Percentiles rank a stretch among this genome's conserved stretches.
Conservation (phyloP, 2,329 filamentous ascomycete genomes). For the Shiraia bambusicola region DNA sequence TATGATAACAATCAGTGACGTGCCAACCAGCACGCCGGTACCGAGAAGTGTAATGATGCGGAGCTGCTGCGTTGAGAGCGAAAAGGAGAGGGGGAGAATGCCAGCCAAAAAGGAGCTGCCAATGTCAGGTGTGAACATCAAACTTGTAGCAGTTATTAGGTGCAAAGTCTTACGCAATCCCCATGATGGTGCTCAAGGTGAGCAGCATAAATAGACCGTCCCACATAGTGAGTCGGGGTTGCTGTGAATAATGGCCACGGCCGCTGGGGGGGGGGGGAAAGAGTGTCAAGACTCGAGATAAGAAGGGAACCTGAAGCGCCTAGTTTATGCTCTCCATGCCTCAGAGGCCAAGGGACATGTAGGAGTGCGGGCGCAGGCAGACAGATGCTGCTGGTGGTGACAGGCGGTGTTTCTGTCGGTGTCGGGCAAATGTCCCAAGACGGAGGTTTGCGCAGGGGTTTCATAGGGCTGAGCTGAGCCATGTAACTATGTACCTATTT, state of each 20-base stretch:
- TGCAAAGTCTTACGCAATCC: conserved; percentile 55
- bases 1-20: conserved; percentile 94
- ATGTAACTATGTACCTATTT: too few relatives aligned
- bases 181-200: conserved; percentile 66
- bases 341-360: conserved; percentile 1
- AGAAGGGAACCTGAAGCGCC: conserved; percentile 11
- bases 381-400: conserved; percentile 5
- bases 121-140: conserved; percentile 11
- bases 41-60: conserved; percentile 89
- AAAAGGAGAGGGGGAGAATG: conserved; percentile 84
- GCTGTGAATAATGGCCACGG: conserved; percentile 8
- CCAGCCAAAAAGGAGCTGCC: conserved; percentile 89
- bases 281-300: conserved; percentile 14
- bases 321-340: conserved; percentile 22
- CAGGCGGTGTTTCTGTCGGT: conserved; percentile 1
- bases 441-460: conserved; percentile 13
- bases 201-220: conserved; percentile 67
- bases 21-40: conserved; percentile 91
- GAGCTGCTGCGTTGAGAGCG: conserved; percentile 81
- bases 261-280: conserved; percentile 18
- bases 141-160: not conserved
- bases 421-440: conserved; percentile 13
- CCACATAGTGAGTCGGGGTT: conserved; percentile 49
- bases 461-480: conserved; percentile 30
- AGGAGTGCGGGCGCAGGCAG: not conserved